Evolutionary conservation across 2,329 filamentous ascomycete genomes (phyloP), one percentile per base, ranked within the genome.

Genomic region (Fusarium verticillioides): DNA sequence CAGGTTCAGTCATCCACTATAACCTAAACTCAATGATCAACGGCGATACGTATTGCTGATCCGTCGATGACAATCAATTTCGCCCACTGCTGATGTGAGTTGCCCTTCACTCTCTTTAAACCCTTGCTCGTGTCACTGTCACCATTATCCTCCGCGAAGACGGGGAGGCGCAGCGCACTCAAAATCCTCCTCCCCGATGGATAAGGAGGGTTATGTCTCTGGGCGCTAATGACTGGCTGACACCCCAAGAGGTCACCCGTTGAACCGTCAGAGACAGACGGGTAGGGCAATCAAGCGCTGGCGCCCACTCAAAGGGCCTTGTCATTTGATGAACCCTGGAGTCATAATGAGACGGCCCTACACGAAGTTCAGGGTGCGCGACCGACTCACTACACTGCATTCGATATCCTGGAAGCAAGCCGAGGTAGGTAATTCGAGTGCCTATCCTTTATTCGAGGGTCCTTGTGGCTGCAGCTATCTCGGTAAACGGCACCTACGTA

Each of bases 51-150:
- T 47, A 39, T 54, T 63, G 42, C 37, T 68, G 63, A 40, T 54
- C 63, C 32, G 63, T 63, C 47, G 56, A 68, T 68, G 47, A 49
- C 37, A 68, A 68, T 68, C 32, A 68, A 68, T 63, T 30, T 49
- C 39, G 30, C 19, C 37, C 58, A 40, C 28, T 40, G 50, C 39
- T n/a, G 49, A 44, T 15, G 44, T 8, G 40, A 12, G 28, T 37
- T 40, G 36, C 36, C 36, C 16, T 16, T 54, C 23, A 28, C 23
- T 9, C 16, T 34, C 16, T 44, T 40, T 54, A 30, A 39, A 62
- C 57, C 57, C 57, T 62, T 63, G 43, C 36, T 56, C 19, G 36
- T 30, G 52, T 36, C 39, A 42, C 52, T 15, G 23, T 42, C 36
- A 47, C 39, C 16, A 26, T 32, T 32, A 26, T 66, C 26, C 34